Evolutionary conservation across 768 basidiomycete genomes (phyloP).

Genomic region (Suillus subalutaceus): DNA sequence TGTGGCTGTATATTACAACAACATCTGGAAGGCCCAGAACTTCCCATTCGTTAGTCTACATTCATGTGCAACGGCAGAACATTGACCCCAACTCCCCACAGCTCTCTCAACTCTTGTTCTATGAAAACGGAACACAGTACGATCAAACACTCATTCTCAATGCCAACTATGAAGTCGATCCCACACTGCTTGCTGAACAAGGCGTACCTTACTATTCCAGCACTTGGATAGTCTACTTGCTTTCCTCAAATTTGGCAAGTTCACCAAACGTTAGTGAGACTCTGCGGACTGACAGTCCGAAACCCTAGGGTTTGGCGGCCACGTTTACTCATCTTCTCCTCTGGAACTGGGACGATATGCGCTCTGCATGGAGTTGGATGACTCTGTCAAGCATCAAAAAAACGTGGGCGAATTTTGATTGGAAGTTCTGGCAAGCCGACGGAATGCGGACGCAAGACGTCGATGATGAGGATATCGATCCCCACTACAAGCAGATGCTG

Average conservation of each 20-base stretch:
- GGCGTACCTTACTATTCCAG: slow-evolving; percentile 43
- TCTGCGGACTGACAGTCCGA: not conserved
- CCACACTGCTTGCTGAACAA: slow-evolving; percentile 40
- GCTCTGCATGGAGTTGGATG: slow-evolving; percentile 44
- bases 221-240: slow-evolving; percentile 49
- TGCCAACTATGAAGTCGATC: slow-evolving; percentile 43
- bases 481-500: slow-evolving; percentile 54
- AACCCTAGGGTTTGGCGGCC: slow-evolving; percentile 41
- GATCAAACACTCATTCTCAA: slow-evolving; percentile 50
- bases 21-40: slow-evolving; percentile 55
- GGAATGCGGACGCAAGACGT: slow-evolving; percentile 38
- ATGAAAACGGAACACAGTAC: slow-evolving; percentile 50
- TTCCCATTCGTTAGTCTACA: slow-evolving; percentile 50
- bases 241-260: slow-evolving; percentile 42
- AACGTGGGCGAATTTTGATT: slow-evolving; percentile 40
- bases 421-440: slow-evolving; percentile 46
- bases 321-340: slow-evolving; percentile 51
- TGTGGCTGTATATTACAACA: slow-evolving; percentile 36
- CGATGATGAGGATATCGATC: slow-evolving; percentile 40
- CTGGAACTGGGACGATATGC: slow-evolving; percentile 47
- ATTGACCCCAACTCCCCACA: slow-evolving; percentile 18
- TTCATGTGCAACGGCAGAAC: slow-evolving; percentile 9
- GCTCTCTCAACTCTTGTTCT: slow-evolving; percentile 44
- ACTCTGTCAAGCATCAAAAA: slow-evolving; percentile 36
- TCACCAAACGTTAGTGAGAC: not conserved